Base-by-base conservation (phyloP, 208 protist genomes). In the Crithidia sp. region DNA sequence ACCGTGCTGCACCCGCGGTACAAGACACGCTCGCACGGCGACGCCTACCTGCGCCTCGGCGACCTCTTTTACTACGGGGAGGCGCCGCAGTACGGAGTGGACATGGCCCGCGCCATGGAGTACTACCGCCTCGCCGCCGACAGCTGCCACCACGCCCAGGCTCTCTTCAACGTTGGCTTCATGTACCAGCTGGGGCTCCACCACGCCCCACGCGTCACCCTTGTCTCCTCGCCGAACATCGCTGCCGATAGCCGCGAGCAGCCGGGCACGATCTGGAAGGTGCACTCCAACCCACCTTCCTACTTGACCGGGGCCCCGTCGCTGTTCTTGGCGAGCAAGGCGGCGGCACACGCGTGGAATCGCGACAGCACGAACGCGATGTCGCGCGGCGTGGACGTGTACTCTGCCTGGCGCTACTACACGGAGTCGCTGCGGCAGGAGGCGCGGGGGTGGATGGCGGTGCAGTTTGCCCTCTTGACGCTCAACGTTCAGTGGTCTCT, bases 31-130 rank as follows among this genome's bases (percentile, higher is more conserved):
- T 67, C 65, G 3, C 69, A 68, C 52, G 67, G 76, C 13, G 73
- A 84, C 13, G 73, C 86, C 9, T 83, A 86, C 57, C 67, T 91
- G 61, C 84, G 83, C 3, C 82, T 95, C 2, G 91, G 87, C 43
- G 83, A 93, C 54, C 88, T 93, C 67, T 92, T 82, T 75, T 93
- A 89, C 65, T 63, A 89, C 56, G 91, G 91, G 50, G 79, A 89
- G 68, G 86, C 83, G 4, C 64, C 59, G 36, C 45, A 85, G 54
- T 61, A 88, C 17, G 91, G 86, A 10, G 65, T 81, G 7, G 73
- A 85, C 71, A 76, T 87, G 74, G 49, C 61, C 7, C 68, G 72
- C 6, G 88, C 88, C 40, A 57, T 95, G 60, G 47, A 84, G 50
- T 83, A 90, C 68, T 95, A 95, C 76, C 72, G 83, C 43, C 58